Conservation (phyloP, 371 early-diverging fungal species). For the Funneliformis caledonium region DNA sequence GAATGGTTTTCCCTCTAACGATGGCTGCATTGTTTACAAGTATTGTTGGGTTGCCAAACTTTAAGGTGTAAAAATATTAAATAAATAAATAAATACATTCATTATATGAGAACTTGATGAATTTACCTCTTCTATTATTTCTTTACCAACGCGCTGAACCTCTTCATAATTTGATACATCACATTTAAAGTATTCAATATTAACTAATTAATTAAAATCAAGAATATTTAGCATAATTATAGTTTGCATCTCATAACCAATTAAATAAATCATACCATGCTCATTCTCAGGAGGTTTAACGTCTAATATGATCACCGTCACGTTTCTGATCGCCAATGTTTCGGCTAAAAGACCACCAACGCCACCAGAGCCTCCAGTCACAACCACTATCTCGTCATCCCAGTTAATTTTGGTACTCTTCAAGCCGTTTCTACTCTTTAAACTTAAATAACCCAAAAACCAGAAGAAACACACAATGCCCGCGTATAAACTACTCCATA, state of each 20-base stretch:
- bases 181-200: slow-evolving; percentile 54
- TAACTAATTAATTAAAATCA: slow-evolving; percentile 41
- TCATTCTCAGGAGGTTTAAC: slow-evolving; percentile 46
- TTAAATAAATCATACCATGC: slow-evolving; percentile 30
- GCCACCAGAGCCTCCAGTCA: slow-evolving; percentile 64
- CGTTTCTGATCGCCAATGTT: slow-evolving; percentile 47
- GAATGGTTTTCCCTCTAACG: slow-evolving; percentile 51
- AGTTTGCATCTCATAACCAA: slow-evolving; percentile 4
- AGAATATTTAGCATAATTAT: not conserved
- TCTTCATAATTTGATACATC: slow-evolving; percentile 55
- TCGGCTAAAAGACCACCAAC: slow-evolving; percentile 53
- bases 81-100: not conserved
- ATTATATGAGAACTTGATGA: not conserved
- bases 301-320: slow-evolving; percentile 56
- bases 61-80: not conserved
- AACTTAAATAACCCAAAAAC: slow-evolving; percentile 26
- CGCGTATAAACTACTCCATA: slow-evolving; percentile 19
- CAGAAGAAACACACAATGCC: slow-evolving; percentile 11
- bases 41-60: slow-evolving; percentile 60
- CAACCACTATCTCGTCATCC: slow-evolving; percentile 58
- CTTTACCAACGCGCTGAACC: slow-evolving; percentile 54
- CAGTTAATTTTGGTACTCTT: slow-evolving; percentile 47
- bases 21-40: slow-evolving; percentile 70
- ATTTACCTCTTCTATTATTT: slow-evolving; percentile 49
- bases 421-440: slow-evolving; percentile 33